These are phyloP conservation scores for Fusarium sarcochroum DNA, from an alignment of 2,329 filamentous ascomycete species.

Conservation along the genomic window DNA sequence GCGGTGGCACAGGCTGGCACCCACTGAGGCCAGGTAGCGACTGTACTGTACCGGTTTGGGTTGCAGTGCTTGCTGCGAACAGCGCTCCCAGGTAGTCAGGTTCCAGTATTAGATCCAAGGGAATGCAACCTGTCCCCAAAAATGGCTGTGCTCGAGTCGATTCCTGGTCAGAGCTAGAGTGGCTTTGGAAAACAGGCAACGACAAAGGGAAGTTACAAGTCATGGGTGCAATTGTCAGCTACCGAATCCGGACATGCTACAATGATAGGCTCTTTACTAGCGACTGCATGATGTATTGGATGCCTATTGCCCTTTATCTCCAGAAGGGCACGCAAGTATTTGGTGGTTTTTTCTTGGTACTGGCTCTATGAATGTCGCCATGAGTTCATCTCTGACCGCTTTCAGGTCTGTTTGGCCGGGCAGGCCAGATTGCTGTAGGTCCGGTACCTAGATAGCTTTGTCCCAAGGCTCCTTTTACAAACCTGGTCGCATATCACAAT, in stretches of 20 bases:
- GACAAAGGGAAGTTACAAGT: constrained; percentile 32
- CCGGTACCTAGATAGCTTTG: background rate
- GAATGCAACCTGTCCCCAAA: constrained; percentile 50
- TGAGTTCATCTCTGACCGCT: constrained; percentile 25
- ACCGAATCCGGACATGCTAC: constrained; percentile 34
- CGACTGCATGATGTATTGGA: constrained; percentile 19
- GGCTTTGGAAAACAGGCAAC: constrained; percentile 36
- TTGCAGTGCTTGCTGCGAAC: constrained; percentile 19
- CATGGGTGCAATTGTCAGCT: constrained; percentile 17
- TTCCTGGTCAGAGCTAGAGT: constrained; percentile 28
- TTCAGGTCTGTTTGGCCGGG: constrained; percentile 4
- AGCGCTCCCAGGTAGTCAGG: constrained; percentile 16
- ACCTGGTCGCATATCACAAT: constrained; percentile 25
- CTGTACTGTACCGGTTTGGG: constrained; percentile 8
- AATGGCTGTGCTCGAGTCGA: constrained; percentile 35
- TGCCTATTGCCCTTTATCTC: constrained; percentile 16
- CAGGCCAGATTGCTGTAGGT: background rate
- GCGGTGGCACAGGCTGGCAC: constrained; percentile 32
- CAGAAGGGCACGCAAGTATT: background rate
- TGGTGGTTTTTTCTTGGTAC: background rate
- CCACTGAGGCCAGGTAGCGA: constrained; percentile 35
- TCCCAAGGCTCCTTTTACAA: background rate
- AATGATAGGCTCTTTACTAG: constrained; percentile 17
- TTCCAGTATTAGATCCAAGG: constrained; percentile 38
- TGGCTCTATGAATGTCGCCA: background rate